These are phyloP conservation scores for Sporothrix schenckii DNA, from an alignment of 2,329 filamentous ascomycete genomes.

Conservation along the genomic window DNA sequence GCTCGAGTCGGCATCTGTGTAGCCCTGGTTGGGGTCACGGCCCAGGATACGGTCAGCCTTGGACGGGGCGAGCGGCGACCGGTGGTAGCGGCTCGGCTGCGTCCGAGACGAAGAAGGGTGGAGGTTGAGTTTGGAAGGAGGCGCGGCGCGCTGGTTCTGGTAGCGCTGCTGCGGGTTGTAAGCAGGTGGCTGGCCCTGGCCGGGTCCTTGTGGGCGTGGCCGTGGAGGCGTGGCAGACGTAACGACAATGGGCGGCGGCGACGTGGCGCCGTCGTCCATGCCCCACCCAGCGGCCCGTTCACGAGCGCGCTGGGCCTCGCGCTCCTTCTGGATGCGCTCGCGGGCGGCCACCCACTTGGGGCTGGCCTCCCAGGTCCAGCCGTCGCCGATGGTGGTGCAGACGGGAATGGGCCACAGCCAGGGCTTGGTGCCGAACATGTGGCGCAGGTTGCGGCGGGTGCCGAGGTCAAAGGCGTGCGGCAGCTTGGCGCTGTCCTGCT, in stretches of 20 bases:
- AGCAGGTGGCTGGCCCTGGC: neutral
- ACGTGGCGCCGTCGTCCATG: constrained; percentile 37
- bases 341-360: constrained; percentile 74
- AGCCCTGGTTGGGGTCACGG: constrained; percentile 56
- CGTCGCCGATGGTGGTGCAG: constrained; percentile 84
- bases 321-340: constrained; percentile 61
- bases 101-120: constrained; percentile 2
- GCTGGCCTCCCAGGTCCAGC: constrained; percentile 91
- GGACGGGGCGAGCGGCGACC: constrained; percentile 36
- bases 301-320: constrained; percentile 62
- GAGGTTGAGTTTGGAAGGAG: neutral
- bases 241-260: constrained; percentile 21
- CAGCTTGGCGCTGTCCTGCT: constrained; percentile 82
- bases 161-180: constrained; percentile 18
- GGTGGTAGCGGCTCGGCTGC: constrained; percentile 31
- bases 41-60: constrained; percentile 64
- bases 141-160: constrained; percentile 12
- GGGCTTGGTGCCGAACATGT: constrained; percentile 77
- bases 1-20: constrained; percentile 48
- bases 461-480: constrained; percentile 95
- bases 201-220: neutral
- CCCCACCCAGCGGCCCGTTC: constrained; percentile 73
- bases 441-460: constrained; percentile 73
- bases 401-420: constrained; percentile 79
- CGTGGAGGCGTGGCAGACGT: constrained; percentile 22